Conservation (phyloP, 2,329 filamentous ascomycete species). For the Botrytis fabae region DNA sequence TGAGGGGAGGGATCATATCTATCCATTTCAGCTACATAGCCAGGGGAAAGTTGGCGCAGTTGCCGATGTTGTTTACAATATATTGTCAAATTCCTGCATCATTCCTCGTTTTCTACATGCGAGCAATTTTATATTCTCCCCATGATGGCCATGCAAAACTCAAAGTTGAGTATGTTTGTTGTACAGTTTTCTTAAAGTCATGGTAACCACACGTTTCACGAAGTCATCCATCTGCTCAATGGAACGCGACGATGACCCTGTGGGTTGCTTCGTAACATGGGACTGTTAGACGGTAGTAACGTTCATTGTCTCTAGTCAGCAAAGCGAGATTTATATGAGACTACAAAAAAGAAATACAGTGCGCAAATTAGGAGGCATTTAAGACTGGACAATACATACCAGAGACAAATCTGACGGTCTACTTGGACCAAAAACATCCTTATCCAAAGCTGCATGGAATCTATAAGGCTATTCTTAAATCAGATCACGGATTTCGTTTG, state of each 20-base stretch:
- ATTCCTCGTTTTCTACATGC: background rate
- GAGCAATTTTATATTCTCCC: background rate
- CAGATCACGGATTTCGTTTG: background rate
- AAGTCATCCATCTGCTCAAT: background rate
- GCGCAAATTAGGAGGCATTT: background rate
- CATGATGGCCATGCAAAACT: background rate
- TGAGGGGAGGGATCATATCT: background rate
- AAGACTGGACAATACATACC: background rate
- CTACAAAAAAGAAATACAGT: background rate
- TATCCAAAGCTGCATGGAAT: background rate
- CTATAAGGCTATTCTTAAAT: background rate
- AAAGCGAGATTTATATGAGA: background rate
- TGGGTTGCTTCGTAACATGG: background rate
- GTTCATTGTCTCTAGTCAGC: background rate
- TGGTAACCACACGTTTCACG: background rate
- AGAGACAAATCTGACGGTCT: too few species aligned
- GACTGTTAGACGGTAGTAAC: background rate
- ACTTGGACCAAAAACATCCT: background rate
- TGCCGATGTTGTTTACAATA: background rate
- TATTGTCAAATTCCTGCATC: background rate
- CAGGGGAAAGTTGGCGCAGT: background rate
- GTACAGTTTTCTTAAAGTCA: background rate
- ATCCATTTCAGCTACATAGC: background rate
- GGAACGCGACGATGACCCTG: background rate
- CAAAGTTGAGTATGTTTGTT: constrained; percentile 3